Evolutionary conservation across 75 land plant species (phyloP), one percentile per base, ranked within the genome.

Genomic region (Azolla pinnata): DNA sequence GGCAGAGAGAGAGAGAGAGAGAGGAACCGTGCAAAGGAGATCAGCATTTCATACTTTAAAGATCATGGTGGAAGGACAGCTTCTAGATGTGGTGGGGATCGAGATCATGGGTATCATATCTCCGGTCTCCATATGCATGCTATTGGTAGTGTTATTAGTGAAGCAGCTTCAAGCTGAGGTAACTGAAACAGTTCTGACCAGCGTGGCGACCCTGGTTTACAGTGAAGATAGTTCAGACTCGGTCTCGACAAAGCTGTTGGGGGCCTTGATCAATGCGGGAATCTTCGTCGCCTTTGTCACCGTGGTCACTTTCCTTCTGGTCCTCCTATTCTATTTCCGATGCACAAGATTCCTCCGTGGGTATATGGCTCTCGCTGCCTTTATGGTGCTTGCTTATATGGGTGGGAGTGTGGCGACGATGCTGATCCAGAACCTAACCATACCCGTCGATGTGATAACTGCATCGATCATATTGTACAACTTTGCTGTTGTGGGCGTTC

Each of bases 121-220:
- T 7, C 98, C 98, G 0, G 96, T 93, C 31, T 83, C 98, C 29
- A 62, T 78, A 42, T 93, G 98, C 70, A 93, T 93, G 98, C 62
- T 89, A 56, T 19, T 93, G 54, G 96, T 93, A 27, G 98, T 93
- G 29, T 20, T 82, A 40, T 72, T 93, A 42, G 98, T 93, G 44
- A 52, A 49, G 80, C 23, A 17, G 57, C 31, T 77, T 83, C 56
- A 60, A 42, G 28, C 5, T 23, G 5, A 8, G 23, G 57, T 47
- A 57, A 28, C 72, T 81, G 17, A 51, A 78, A 0, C 65, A 65
- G 10, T 61, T 75, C 16, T 75, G 17, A 27, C 82, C 2, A 62
- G 70, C 54, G 63, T 80, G 14, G 82, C 84, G 27, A 78, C 75
- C 61, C 60, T 93, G 5, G 67, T 81, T 1, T 93, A 84, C 73